Conservation (phyloP, 1,284 basidiomycete species). For the Apiotrichum siamense region DNA sequence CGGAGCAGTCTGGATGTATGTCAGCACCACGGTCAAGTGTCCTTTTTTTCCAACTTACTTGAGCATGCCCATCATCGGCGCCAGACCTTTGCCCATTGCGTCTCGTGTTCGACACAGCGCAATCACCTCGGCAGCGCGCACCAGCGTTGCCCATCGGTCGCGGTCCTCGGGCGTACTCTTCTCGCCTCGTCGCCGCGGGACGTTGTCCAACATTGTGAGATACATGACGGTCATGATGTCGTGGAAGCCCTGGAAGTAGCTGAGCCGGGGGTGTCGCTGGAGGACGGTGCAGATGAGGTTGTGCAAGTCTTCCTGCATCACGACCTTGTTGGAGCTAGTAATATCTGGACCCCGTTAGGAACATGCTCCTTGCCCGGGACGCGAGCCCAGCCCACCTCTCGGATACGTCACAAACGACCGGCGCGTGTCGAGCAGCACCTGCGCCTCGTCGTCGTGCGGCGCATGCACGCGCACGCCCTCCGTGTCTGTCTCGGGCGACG, state of each 20-base stretch:
- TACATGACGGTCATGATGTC: constrained; percentile 83
- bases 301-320: constrained; percentile 62
- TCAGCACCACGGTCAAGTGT: no score
- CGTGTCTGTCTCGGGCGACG: constrained; percentile 2
- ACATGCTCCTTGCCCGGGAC: fast-evolving
- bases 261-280: constrained; percentile 62
- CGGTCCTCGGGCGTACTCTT: background rate
- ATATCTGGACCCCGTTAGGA: constrained; percentile 16
- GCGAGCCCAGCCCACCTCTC: constrained; percentile 54
- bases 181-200: constrained; percentile 5
- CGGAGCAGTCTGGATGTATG: constrained; percentile 56
- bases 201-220: constrained; percentile 57
- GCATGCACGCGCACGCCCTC: constrained; percentile 5
- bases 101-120: constrained; percentile 78
- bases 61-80: constrained; percentile 76
- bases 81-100: constrained; percentile 76
- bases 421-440: constrained; percentile 78
- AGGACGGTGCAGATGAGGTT: constrained; percentile 70
- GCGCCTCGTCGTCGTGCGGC: constrained; percentile 69
- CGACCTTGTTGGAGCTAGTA: constrained; percentile 42
- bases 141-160: constrained; percentile 56
- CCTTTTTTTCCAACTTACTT: constrained; percentile 50
- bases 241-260: constrained; percentile 92
- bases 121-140: constrained; percentile 53
- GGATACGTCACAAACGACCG: constrained; percentile 85